Base-by-base conservation (phyloP, 139 green algal species). In the Micromonas commoda region DNA sequence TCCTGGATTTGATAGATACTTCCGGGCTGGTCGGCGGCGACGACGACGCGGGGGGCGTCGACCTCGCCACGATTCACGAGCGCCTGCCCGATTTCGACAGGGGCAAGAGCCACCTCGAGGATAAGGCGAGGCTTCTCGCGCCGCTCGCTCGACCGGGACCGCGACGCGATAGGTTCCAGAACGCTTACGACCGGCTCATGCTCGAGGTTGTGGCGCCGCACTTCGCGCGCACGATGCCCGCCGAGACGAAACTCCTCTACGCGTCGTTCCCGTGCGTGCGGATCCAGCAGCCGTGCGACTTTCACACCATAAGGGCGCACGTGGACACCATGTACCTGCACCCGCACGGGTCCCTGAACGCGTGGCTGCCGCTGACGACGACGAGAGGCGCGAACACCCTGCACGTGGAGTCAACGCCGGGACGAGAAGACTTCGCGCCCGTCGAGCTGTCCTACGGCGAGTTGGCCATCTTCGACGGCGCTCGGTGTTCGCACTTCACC, bases 281-380 rank as follows among this genome's bases (percentile, higher is more conserved):
- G 13, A 19, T 69, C 63, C 63, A 69, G 63, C 63, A 69, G 63
- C 63, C 63, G 63, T 69, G 63, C 63, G 63, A 69, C 9, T 69
- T 69, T 33, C 63, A 69, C 63, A 69, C 63, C 26, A 69, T 69
- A 29, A 9, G 63, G 9, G 63, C 63, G 26, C 63, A 69, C 28
- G 26, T 32, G 26, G 63, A 69, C 63, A 32, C 63, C 9, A 69
- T 69, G 63, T 69, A 69, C 63, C 9, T 20, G 13, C 63, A 69
- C 63, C 63, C 26, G 63, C 13, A 69, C 5, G 63, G 63, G 63
- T 32, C 13, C 28, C 9, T 69, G 26, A 69, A 69, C 63, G 16
- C 6, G 13, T 69, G 28, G 26, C 26, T 69, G 26, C 63, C 63
- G 26, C 63, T 69, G 13, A 69, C 63, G 26, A 33, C 9, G 13